Base-by-base conservation (phyloP, 1,284 basidiomycete genomes). In the Mycena sp. region DNA sequence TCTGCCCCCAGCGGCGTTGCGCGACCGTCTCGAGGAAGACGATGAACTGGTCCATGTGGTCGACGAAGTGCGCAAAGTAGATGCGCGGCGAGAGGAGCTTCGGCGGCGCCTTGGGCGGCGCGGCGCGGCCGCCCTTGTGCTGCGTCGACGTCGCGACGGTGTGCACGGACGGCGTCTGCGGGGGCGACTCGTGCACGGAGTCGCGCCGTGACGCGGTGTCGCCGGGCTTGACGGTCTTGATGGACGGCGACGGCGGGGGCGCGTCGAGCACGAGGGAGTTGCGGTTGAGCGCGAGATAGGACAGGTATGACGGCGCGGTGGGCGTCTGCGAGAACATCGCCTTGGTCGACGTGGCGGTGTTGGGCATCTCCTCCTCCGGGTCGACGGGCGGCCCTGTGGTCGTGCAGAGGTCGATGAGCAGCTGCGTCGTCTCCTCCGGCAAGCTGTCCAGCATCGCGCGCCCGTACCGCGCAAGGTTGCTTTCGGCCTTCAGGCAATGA, bases 51-150 rank as follows among this genome's bases (percentile, higher is more conserved):
- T 83, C 83, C 63, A 91, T 89, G 71, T 97, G 94, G 70, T 96
- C 94, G 41, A 98, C 91, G 69, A 98, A 99, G 75, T 98, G 95
- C 0, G 96, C 90, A 72, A 99, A 99, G 76, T 95, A 98, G 30
- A 92, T 82, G 1, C 90, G 83, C 0, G 96, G 95, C 0, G 95
- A 95, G 0, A 95, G 93, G 0, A 88, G 83, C 63, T 87, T 85
- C 2, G 75, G 76, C 6, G 71, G 71, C 2, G 72, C 76, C 23
- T 69, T 72, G 19, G 73, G 68, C 28, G 66, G 61, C 0, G 52
- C 35, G 19, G 52, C 61, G 35, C 58, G 64, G 23, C n/a, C n/a
- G n/a, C 51, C 65, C 23, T 35, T 69, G 64, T 72, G 57, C 1
- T 73, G 58, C n/a, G n/a, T n/a, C n/a, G n/a, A n/a, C n/a, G n/a